These are phyloP conservation scores for Mucor piriformis DNA, from an alignment of 371 early-diverging fungal species.

Conservation along the genomic window DNA sequence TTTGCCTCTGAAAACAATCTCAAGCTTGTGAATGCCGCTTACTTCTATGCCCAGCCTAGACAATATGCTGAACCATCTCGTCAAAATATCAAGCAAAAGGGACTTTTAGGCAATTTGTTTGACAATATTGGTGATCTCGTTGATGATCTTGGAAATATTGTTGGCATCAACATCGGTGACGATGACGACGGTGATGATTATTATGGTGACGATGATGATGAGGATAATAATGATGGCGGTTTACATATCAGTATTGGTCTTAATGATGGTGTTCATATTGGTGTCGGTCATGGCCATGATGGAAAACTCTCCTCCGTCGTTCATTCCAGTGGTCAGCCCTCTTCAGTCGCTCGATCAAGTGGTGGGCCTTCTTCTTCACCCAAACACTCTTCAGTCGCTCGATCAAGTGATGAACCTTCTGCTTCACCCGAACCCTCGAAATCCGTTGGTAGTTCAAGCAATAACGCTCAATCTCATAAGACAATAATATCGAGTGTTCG, in stretches of 20 bases:
- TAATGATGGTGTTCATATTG: not conserved
- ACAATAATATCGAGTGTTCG: no score
- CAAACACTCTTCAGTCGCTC: no score
- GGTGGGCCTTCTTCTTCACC: no score
- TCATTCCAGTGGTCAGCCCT: no score
- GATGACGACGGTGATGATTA: slow-evolving; percentile 1
- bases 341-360: no score
- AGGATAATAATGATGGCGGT: not conserved
- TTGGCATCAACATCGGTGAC: not conserved
- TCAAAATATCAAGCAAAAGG: not conserved
- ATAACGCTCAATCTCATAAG: no score
- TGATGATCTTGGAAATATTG: not conserved
- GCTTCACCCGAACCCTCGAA: no score
- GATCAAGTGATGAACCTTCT: no score
- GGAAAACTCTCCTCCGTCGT: no score
- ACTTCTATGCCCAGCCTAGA: slow-evolving; percentile 9
- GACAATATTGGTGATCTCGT: not conserved
- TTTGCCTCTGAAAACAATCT: slow-evolving; percentile 27
- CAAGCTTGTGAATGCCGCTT: slow-evolving; percentile 24
- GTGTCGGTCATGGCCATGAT: not conserved
- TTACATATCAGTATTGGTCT: not conserved
- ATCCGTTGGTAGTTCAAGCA: no score
- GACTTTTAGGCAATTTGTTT: not conserved
- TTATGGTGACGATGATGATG: slow-evolving; percentile 9
- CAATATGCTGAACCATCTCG: not conserved